These are phyloP conservation scores for Aureobasidium pullulans DNA, from an alignment of 2,329 filamentous ascomycete genomes.

Conservation along the genomic window DNA sequence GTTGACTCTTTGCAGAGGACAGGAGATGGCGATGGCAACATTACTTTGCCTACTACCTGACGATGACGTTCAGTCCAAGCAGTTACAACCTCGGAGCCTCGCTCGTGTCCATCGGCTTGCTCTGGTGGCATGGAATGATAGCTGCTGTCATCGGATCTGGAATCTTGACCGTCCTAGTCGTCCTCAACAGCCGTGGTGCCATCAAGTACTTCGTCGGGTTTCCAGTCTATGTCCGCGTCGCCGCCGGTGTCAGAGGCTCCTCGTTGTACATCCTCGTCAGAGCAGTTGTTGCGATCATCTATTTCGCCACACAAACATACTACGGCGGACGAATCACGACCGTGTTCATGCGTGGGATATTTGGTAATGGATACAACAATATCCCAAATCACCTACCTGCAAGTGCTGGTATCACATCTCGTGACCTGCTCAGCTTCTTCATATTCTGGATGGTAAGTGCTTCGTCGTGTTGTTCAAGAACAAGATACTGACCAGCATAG, in stretches of 20 bases:
- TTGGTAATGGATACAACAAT: conserved; percentile 1
- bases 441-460: background rate
- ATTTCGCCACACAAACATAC: conserved; percentile 3
- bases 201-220: conserved; percentile 1
- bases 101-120: background rate
- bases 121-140: conserved; percentile 3
- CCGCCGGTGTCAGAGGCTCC: conserved; percentile 2
- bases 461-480: background rate
- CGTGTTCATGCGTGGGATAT: conserved; percentile 1
- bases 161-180: background rate
- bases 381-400: conserved; percentile 1
- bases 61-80: conserved; percentile 2
- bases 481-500: background rate
- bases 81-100: conserved; percentile 6
- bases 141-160: background rate
- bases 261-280: background rate
- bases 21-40: conserved; percentile 1
- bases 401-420: conserved; percentile 2
- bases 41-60: conserved; percentile 3
- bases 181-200: background rate
- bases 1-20: background rate
- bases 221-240: background rate
- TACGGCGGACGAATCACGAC: conserved; percentile 1
- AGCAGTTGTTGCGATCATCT: conserved; percentile 1
- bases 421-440: background rate